Percentiles rank a stretch among this genome's conserved stretches.
phyloP scores from a whole-genome alignment of 495 filamentous ascomycete genomes.

The Hypoxylon perforatum region DNA sequence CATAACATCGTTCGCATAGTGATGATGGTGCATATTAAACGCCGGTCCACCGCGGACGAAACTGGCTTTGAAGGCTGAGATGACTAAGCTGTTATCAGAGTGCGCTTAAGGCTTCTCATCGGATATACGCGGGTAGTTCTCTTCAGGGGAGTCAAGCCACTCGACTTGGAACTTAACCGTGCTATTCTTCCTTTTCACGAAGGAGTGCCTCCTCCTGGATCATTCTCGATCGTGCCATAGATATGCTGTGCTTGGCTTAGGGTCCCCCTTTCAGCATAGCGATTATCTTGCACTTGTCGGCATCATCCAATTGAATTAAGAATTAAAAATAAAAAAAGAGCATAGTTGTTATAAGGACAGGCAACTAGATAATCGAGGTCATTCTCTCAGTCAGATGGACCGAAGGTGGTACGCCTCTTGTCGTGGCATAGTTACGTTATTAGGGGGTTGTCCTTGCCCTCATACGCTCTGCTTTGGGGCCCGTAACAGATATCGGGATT shows the following conservation, averaged over 20 bases:
- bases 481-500: no score
- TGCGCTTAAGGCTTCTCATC: constrained; percentile 45
- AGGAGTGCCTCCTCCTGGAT: constrained; percentile 44
- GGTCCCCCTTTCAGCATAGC: constrained; percentile 48
- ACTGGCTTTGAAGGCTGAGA: constrained; percentile 54
- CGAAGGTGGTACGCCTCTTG: constrained; percentile 38
- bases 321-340: constrained; percentile 57
- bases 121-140: constrained; percentile 42
- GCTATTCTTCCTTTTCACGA: constrained; percentile 52
- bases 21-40: constrained; percentile 56
- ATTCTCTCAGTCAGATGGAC: constrained; percentile 40
- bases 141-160: constrained; percentile 47
- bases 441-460: no score
- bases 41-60: constrained; percentile 54
- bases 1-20: constrained; percentile 56
- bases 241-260: constrained; percentile 55
- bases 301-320: constrained; percentile 46
- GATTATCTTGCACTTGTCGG: constrained; percentile 34
- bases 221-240: constrained; percentile 55
- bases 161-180: constrained; percentile 54
- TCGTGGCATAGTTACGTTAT: not conserved
- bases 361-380: constrained; percentile 44
- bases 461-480: no score
- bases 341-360: constrained; percentile 45
- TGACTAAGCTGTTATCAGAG: constrained; percentile 42